phyloP scores from a whole-genome alignment of 371 early-diverging fungal genomes.

The Blyttiomyces sp. region DNA sequence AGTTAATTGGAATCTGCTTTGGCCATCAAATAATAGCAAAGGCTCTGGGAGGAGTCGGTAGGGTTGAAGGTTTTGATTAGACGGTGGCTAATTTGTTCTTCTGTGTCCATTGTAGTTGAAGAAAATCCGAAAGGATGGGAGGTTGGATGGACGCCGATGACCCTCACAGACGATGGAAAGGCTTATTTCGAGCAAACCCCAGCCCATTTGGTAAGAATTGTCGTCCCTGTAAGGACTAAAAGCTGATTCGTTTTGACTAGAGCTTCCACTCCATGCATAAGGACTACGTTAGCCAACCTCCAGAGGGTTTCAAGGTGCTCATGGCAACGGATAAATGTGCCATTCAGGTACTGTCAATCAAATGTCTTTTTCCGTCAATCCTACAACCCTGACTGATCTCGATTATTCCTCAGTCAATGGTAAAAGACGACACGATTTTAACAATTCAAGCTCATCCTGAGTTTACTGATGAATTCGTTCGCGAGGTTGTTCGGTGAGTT shows the following conservation, averaged over 20 bases:
- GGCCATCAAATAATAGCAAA: conserved; percentile 72
- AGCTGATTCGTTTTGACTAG: no score
- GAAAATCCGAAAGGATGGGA: conserved; percentile 66
- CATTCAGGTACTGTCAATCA: conserved; percentile 25
- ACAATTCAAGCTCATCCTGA: conserved; percentile 84
- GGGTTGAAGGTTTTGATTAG: not conserved
- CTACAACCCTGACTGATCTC: not conserved
- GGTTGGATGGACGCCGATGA: conserved; percentile 38
- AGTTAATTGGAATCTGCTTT: conserved; percentile 66
- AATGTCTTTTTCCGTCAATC: not conserved
- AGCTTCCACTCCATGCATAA: conserved; percentile 60
- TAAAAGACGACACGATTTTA: conserved; percentile 54
- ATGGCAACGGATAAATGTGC: conserved; percentile 46
- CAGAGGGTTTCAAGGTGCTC: conserved; percentile 49
- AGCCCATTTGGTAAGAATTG: no score
- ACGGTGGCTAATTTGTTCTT: no score
- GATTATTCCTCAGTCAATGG: conserved; percentile 19
- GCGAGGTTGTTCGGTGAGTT: conserved; percentile 37
- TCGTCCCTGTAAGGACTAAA: no score
- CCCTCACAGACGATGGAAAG: conserved; percentile 24
- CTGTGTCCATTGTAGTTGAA: not conserved
- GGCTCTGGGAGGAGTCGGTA: conserved; percentile 56
- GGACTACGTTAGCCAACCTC: conserved; percentile 59
- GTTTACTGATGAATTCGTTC: conserved; percentile 51
- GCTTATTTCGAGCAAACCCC: no score